These are phyloP conservation scores for Penicillium sclerotiorum DNA, from an alignment of 2,329 filamentous ascomycete species.

Conservation along the genomic window DNA sequence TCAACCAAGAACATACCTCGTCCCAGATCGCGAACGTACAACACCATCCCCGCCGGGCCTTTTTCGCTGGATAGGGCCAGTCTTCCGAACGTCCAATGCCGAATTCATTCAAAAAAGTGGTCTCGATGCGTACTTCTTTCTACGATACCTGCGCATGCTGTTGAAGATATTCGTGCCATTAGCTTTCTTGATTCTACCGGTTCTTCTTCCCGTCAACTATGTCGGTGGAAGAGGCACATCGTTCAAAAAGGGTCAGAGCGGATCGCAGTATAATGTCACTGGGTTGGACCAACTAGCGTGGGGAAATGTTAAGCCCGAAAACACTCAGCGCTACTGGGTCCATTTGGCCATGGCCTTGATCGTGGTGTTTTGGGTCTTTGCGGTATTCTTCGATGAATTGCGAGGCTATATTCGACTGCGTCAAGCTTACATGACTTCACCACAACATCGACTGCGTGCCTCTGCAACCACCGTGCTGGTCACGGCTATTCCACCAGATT, in stretches of 20 bases:
- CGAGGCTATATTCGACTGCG: constrained; percentile 87
- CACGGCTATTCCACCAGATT: constrained; percentile 85
- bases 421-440: constrained; percentile 91
- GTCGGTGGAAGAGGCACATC: constrained; percentile 67
- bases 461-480: constrained; percentile 96
- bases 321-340: constrained; percentile 76
- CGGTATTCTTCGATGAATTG: constrained; percentile 83
- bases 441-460: constrained; percentile 87
- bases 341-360: constrained; percentile 79
- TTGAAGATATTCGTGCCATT: constrained; percentile 91
- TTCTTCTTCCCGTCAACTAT: constrained; percentile 83
- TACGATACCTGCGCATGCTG: constrained; percentile 83
- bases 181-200: constrained; percentile 74
- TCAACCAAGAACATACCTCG: constrained; percentile 82
- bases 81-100: constrained; percentile 71
- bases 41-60: constrained; percentile 67
- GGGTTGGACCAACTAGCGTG: constrained; percentile 84
- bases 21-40: constrained; percentile 81
- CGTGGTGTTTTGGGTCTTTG: constrained; percentile 82
- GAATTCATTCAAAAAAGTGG: constrained; percentile 95
- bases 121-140: constrained; percentile 95
- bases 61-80: constrained; percentile 56
- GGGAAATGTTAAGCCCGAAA: constrained; percentile 73
- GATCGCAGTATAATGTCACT: constrained; percentile 52
- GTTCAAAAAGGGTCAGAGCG: constrained; percentile 43